Evolutionary conservation across 768 basidiomycete species (phyloP).

Genomic region (Trichaptum fuscoviolaceum): DNA sequence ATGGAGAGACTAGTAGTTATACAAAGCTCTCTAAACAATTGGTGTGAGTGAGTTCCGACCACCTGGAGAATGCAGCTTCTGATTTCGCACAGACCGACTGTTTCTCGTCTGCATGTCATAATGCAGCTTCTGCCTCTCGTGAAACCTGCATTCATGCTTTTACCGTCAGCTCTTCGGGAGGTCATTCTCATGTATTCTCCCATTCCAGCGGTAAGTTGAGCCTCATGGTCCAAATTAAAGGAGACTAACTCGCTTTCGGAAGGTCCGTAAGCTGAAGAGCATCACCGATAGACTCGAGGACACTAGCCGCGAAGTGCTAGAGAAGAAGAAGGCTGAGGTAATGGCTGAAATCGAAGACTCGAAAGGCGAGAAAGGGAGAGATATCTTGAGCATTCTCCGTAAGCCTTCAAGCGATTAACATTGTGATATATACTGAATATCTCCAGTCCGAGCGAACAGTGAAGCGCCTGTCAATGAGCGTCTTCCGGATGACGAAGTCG

Average conservation of each 20-base stretch:
- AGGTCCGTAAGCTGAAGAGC: background rate
- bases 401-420: background rate
- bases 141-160: slow-evolving; percentile 29
- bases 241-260: background rate
- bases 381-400: slow-evolving; percentile 2
- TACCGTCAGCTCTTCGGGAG: slow-evolving; percentile 38
- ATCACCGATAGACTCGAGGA: background rate
- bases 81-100: slow-evolving; percentile 13
- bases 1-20: slow-evolving; percentile 22
- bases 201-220: background rate
- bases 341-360: background rate
- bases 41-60: slow-evolving; percentile 20
- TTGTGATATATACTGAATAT: background rate
- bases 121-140: slow-evolving; percentile 1
- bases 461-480: slow-evolving; percentile 10
- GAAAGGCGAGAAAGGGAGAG: background rate
- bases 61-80: background rate
- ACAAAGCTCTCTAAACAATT: slow-evolving; percentile 24
- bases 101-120: background rate
- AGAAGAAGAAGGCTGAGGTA: slow-evolving; percentile 1
- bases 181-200: slow-evolving; percentile 24
- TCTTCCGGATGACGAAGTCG: slow-evolving; percentile 18
- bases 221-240: background rate
- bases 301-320: background rate
- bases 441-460: slow-evolving; percentile 20